A percentile compares a stretch with the other conserved stretches of the same genome.
These are phyloP conservation scores for Cadophora luteo-olivacea DNA, from an alignment of 2,329 filamentous ascomycete species.

Conservation along the genomic window DNA sequence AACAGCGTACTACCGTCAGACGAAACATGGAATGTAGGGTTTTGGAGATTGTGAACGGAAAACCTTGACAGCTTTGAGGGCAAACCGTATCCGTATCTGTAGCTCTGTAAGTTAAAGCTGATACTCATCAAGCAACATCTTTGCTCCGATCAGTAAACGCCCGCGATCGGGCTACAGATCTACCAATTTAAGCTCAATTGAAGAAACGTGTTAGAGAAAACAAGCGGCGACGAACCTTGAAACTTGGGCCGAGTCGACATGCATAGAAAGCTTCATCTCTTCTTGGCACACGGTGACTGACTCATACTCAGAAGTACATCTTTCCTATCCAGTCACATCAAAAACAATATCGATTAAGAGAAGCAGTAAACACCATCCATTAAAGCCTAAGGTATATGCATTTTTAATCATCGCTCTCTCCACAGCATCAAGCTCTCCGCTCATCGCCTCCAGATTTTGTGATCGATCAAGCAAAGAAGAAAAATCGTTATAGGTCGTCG, in stretches of 20 bases:
- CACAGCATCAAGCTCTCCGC: not conserved
- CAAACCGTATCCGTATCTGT: too few relatives aligned
- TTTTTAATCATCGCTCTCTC: constrained; percentile 8
- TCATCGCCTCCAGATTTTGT: constrained; percentile 6
- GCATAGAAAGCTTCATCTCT: not conserved
- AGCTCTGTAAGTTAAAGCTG: not conserved
- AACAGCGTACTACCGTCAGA: not conserved
- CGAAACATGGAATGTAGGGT: not conserved
- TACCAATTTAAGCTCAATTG: not conserved
- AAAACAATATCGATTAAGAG: not conserved
- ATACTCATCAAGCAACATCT: not conserved
- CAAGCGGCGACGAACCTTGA: not conserved
- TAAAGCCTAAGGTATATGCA: constrained; percentile 21
- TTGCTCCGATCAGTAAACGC: not conserved
- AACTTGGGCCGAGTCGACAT: not conserved
- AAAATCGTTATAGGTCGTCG: constrained; percentile 17
- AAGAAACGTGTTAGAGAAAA: not conserved
- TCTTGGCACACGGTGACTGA: not conserved
- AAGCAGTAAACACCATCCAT: constrained; percentile 17
- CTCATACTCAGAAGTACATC: too few relatives aligned
- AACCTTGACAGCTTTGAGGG: too few relatives aligned
- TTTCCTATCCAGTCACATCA: too few relatives aligned
- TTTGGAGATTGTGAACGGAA: not conserved
- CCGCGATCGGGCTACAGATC: not conserved
- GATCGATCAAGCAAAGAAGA: constrained; percentile 12